Base-by-base conservation (phyloP, 352 stramenopile species). In the Plasmopara viticola region DNA sequence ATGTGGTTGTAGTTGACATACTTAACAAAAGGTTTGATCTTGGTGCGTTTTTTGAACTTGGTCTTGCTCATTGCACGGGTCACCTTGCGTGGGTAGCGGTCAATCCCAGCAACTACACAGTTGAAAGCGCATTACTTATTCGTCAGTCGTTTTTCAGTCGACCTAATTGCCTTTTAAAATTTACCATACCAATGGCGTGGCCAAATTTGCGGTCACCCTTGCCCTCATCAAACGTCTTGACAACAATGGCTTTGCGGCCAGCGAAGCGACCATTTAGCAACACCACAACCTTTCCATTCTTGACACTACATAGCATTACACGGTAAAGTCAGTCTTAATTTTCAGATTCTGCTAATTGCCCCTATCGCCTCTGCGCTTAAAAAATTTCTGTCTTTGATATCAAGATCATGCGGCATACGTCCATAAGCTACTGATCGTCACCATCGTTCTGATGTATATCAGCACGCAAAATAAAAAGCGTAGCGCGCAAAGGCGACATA, bases 1-100 rank as follows among this genome's bases (percentile, higher is more conserved):
- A 99, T 89, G 82, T 99, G 97, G 85, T 97, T 98, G 74, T 98
- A 97, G 87, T 99, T 99, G 62, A 99, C 85, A 81, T 97, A 98
- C 84, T 99, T 99, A 48, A 99, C 83, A 74, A 99, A 99, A 43
- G 96, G 96, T 83, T 99, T 99, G 53, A 99, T 87, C 78, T 98
- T 98, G 25, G 88, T 95, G 70, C 93, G 79, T 86, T 99, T 98
- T 66, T 95, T 87, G 42, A 98, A 84, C 87, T 98, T 99, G 68
- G 92, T 94, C 81, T 93, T 95, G 78, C 83, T 72, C 97, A 99
- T 99, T 44, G 80, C 66, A 63, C 93, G 93, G 40, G 96, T 99
- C 60, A 99, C 91, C 87, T 99, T 98, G 63, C 94, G 90, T 44
- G 96, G 95, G 69, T 95, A 94, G 51, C 90, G 86, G 72, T 97